Evolutionary conservation across 1,139 yeast genomes (phyloP).

Genomic region (Nakaseomyces nivariensis): DNA sequence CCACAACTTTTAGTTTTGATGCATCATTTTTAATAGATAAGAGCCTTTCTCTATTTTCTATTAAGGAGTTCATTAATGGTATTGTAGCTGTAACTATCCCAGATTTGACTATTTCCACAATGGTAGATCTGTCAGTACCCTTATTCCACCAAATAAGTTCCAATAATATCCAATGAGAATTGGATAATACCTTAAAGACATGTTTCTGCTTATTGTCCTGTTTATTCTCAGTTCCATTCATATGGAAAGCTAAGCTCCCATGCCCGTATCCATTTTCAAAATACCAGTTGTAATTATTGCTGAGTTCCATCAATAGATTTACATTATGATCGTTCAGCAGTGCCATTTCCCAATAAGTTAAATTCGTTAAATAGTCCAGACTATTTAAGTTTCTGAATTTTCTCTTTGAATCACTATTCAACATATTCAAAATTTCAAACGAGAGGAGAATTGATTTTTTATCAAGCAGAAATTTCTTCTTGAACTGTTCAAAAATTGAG

Average conservation of each 20-base stretch:
- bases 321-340: background rate
- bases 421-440: background rate
- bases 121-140: background rate
- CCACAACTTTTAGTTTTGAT: background rate
- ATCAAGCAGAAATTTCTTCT: background rate
- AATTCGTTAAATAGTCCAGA: background rate
- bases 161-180: background rate
- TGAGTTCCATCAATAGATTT: background rate
- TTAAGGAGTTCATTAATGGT: background rate
- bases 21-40: background rate
- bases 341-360: background rate
- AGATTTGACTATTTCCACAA: background rate
- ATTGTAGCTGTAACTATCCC: background rate
- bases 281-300: background rate
- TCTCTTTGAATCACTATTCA: background rate
- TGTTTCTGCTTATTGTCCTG: background rate
- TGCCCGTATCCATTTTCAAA: constrained; percentile 1
- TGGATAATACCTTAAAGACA: background rate
- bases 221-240: background rate
- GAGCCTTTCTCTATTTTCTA: constrained; percentile 1
- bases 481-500: background rate
- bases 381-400: background rate
- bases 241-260: background rate
- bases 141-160: constrained; percentile 1
- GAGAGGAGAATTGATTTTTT: background rate